Base-by-base conservation (phyloP, 805 yeast species). In the Jamesozyma piceae region DNA sequence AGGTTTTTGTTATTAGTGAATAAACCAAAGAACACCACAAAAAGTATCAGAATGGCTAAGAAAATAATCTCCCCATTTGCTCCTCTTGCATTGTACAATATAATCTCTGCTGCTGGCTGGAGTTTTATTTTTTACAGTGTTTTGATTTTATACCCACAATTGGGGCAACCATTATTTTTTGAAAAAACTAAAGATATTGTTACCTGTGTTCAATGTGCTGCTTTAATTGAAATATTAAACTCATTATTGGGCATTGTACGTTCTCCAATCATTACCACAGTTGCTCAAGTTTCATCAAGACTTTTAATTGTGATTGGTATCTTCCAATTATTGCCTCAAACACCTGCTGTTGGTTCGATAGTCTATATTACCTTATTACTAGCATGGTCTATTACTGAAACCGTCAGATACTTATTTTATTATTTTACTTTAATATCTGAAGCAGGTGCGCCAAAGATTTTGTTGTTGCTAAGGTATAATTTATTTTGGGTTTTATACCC, bases 311-410 rank as follows among this genome's bases (percentile, higher is more conserved):
- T 86, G 5, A 70, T 82, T 67, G 97, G 97, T 3, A 74, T 90
- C 40, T 78, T 87, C 63, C 77, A 77, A 41, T 60, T 72, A n/a
- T 69, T 88, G 49, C 96, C 97, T 8, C 82, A 82, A 17, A 87
- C 87, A 2, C 51, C 55, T 20, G 57, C 54, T 20, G 41, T 24
- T 71, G 73, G 50, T 41, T 52, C 50, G 72, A 70, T 49, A 69
- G 78, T 75, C 14, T 89, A 82, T 62, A 63, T 79, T 43, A 68
- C 90, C 1, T 72, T 90, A 60, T 70, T 79, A 37, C 52, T 78
- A 35, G 88, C 96, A 11, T 92, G 98, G 98, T 77, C 92, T n/a
- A 54, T 85, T 41, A 86, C 97, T n/a, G 98, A 92, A 64, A 73
- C 86, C 36, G 80, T 89, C 44, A 74, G 98, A 60, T 92, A 92